Evolutionary conservation across 164 flowering plant genomes (phyloP).

Genomic region (Sextonia rubra): DNA sequence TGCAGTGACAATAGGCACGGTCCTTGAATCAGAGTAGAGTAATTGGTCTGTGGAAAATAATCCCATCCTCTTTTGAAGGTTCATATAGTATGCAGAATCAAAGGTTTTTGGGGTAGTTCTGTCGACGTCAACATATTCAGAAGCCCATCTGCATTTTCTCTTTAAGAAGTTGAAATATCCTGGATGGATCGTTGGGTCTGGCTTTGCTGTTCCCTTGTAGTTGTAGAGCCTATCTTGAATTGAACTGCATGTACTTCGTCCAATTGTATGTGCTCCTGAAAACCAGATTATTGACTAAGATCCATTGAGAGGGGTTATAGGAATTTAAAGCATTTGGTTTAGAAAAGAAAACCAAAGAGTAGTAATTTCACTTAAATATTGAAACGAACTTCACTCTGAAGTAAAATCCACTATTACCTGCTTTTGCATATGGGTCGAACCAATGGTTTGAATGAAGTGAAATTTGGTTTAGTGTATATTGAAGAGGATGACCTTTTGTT

Average conservation of each 20-base stretch:
- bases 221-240: slow-evolving; percentile 51
- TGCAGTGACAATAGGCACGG: slow-evolving; percentile 35
- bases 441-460: no score
- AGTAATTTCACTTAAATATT: no score
- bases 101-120: slow-evolving; percentile 51
- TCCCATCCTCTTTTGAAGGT: slow-evolving; percentile 58
- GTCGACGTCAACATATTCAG: slow-evolving; percentile 56
- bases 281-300: background rate
- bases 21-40: slow-evolving; percentile 47
- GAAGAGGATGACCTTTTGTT: no score
- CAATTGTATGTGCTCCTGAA: slow-evolving; percentile 80
- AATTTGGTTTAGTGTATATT: no score
- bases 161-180: slow-evolving; percentile 48
- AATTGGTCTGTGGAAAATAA: slow-evolving; percentile 51
- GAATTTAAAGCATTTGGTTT: no score
- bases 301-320: no score
- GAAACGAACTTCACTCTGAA: no score
- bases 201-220: slow-evolving; percentile 34
- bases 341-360: no score
- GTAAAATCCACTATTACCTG: no score
- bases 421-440: no score
- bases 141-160: slow-evolving; percentile 65
- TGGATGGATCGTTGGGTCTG: slow-evolving; percentile 44
- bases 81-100: slow-evolving; percentile 48
- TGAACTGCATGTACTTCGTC: slow-evolving; percentile 51